These are phyloP conservation scores for Morella rubra DNA, from an alignment of 306 rosid genomes.

Conservation along the genomic window DNA sequence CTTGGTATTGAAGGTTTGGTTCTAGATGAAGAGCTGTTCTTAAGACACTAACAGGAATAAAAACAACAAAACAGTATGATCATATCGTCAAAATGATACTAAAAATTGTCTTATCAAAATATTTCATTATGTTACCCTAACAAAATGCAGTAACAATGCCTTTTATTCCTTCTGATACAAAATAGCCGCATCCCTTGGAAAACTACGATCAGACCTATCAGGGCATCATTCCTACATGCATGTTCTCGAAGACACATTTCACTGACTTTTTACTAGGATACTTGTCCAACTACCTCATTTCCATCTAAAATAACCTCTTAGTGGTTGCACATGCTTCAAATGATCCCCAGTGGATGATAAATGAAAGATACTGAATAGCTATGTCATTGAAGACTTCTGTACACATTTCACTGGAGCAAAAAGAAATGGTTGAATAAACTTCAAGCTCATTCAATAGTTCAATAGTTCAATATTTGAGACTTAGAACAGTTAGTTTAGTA, in stretches of 20 bases:
- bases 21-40: background rate
- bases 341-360: background rate
- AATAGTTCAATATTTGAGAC: background rate
- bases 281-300: background rate
- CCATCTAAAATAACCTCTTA: background rate
- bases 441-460: background rate
- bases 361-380: too few species aligned
- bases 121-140: background rate
- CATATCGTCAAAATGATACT: too few species aligned
- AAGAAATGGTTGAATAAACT: background rate
- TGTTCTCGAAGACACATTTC: background rate
- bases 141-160: background rate
- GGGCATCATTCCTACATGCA: background rate
- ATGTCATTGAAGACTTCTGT: background rate
- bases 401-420: background rate
- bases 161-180: background rate
- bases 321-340: background rate
- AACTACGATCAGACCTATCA: background rate
- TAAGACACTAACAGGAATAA: background rate
- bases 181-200: constrained; percentile 1
- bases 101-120: background rate
- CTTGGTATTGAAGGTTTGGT: background rate
- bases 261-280: background rate
- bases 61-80: background rate
- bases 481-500: background rate